These are phyloP conservation scores for Sicyos baderoa DNA, from an alignment of 306 rosid genomes.

Conservation along the genomic window DNA sequence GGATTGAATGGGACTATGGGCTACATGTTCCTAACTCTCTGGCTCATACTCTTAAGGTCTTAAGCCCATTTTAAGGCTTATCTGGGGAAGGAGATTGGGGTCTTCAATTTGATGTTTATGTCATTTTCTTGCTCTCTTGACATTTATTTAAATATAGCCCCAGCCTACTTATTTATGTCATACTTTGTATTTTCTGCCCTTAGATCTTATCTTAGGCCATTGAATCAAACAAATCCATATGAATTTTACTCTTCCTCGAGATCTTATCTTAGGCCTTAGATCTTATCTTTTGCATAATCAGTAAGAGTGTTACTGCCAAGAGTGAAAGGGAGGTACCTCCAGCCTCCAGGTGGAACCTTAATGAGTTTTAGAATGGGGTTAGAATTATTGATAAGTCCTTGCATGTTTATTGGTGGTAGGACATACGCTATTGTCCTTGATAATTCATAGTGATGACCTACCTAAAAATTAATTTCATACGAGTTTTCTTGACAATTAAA, in stretches of 20 bases:
- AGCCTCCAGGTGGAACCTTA: not conserved
- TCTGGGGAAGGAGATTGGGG: not conserved
- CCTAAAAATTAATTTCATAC: too few species aligned
- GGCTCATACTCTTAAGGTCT: not conserved
- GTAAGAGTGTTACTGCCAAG: not conserved
- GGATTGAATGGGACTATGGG: not conserved
- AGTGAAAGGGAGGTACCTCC: not conserved
- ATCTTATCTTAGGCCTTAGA: too few species aligned
- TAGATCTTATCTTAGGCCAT: not conserved
- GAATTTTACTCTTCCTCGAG: not conserved
- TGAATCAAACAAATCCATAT: not conserved
- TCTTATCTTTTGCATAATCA: too few species aligned
- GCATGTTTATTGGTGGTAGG: not conserved
- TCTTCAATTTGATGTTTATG: not conserved
- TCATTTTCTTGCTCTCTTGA: not conserved
- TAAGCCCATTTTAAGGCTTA: not conserved
- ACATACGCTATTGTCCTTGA: not conserved
- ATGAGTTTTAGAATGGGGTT: not conserved
- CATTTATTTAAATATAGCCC: not conserved
- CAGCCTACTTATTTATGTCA: not conserved
- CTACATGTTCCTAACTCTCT: not conserved
- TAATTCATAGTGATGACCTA: too few species aligned
- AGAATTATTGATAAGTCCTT: not conserved
- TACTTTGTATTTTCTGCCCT: constrained; percentile 1
- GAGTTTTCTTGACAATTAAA: too few species aligned